Evolutionary conservation across 352 stramenopile species (phyloP).

Genomic region (Chrysophaeum taylorii): DNA sequence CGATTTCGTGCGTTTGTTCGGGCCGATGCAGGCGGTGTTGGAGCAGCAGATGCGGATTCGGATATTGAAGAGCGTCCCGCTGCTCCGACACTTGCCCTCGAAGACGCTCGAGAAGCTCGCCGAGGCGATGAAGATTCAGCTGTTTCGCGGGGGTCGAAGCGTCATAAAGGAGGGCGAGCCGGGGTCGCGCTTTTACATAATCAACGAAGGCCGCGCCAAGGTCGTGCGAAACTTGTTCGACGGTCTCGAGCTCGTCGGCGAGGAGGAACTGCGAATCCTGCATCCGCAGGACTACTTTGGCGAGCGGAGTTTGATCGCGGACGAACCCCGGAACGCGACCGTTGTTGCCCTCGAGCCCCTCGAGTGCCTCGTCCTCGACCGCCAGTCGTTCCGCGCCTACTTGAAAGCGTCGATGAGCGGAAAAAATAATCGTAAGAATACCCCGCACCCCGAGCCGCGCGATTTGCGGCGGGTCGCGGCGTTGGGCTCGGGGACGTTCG

Average conservation of each 20-base stretch:
- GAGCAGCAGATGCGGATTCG: slow-evolving; percentile 81
- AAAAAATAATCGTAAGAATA: too few relatives aligned
- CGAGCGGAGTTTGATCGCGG: slow-evolving; percentile 67
- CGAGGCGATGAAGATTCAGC: slow-evolving; percentile 37
- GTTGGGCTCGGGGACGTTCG: slow-evolving; percentile 93
- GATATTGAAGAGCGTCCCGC: slow-evolving; percentile 73
- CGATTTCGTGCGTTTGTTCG: slow-evolving; percentile 80
- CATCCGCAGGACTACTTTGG: slow-evolving; percentile 76
- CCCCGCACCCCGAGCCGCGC: slow-evolving; percentile 44
- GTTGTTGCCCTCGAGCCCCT: slow-evolving; percentile 62
- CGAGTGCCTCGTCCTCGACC: slow-evolving; percentile 78
- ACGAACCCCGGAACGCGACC: slow-evolving; percentile 66
- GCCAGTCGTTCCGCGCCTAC: slow-evolving; percentile 63
- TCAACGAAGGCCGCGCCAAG: slow-evolving; percentile 40
- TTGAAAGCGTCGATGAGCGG: slow-evolving; percentile 67
- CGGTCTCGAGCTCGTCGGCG: slow-evolving; percentile 6
- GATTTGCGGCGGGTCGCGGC: slow-evolving; percentile 79
- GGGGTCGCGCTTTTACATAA: slow-evolving; percentile 71
- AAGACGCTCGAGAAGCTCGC: slow-evolving; percentile 71
- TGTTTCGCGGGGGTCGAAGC: slow-evolving; percentile 53
- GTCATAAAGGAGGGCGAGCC: slow-evolving; percentile 78
- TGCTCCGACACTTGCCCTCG: slow-evolving; percentile 70
- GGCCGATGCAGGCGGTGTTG: slow-evolving; percentile 73
- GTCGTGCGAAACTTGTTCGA: slow-evolving; percentile 11
- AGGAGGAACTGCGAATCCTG: slow-evolving; percentile 74